phyloP scores from a whole-genome alignment of 805 yeast species.

The Yarrowia hollandica region DNA sequence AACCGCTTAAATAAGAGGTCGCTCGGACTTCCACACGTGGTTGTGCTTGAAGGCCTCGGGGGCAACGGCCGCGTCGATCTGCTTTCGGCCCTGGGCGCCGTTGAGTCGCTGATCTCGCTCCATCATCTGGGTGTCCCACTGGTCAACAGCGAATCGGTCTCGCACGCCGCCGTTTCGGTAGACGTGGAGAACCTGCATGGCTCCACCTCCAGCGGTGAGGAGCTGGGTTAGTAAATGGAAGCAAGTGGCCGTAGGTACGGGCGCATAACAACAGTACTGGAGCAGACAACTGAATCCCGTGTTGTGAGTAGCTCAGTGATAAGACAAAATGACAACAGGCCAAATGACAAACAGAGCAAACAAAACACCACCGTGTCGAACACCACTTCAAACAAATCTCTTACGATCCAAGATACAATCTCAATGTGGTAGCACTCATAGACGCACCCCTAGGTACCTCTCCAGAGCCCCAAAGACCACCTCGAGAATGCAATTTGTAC shows the following conservation, averaged over 20 bases:
- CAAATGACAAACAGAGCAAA: too few relatives aligned
- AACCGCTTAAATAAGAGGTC: constrained; percentile 30
- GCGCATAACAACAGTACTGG: too few relatives aligned
- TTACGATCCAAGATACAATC: too few relatives aligned
- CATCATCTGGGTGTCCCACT: constrained; percentile 57
- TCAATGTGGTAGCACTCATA: too few relatives aligned
- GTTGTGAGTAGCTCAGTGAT: too few relatives aligned
- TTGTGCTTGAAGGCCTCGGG: constrained; percentile 78
- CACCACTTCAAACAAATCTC: too few relatives aligned
- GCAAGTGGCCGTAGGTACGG: not conserved
- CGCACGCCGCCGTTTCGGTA: constrained; percentile 53
- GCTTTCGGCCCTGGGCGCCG: constrained; percentile 65
- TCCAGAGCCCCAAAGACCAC: too few relatives aligned
- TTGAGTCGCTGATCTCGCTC: constrained; percentile 77
- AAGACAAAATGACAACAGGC: too few relatives aligned
- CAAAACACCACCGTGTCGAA: too few relatives aligned
- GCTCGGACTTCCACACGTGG: constrained; percentile 46
- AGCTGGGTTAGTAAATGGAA: constrained; percentile 36
- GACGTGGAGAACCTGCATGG: constrained; percentile 47
- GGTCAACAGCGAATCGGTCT: constrained; percentile 55
- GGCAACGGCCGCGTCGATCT: constrained; percentile 63
- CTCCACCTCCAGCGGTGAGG: constrained; percentile 57
- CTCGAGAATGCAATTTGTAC: too few relatives aligned
- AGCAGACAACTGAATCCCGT: too few relatives aligned
- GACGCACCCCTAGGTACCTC: too few relatives aligned